Conservation (phyloP, 345 rosid genomes). For the Hirschfeldia incana region DNA sequence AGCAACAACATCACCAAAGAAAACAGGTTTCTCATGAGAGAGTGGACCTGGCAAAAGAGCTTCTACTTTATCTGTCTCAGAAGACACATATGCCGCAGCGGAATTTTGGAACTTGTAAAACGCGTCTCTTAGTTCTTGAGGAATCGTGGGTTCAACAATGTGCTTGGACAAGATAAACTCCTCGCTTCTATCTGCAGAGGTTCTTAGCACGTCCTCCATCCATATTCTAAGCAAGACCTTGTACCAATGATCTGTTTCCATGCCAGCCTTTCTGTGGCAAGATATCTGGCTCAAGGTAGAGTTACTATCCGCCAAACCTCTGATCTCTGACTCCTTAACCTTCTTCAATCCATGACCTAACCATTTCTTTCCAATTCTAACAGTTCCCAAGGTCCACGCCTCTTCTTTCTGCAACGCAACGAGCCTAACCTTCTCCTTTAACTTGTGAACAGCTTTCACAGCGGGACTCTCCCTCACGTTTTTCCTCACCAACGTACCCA, state of each 20-base stretch:
- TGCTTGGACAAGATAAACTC: constrained; percentile 67
- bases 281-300: constrained; percentile 74
- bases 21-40: constrained; percentile 38
- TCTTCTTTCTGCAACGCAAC: constrained; percentile 73
- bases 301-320: constrained; percentile 62
- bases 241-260: constrained; percentile 95
- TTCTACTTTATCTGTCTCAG: constrained; percentile 65
- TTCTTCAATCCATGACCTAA: constrained; percentile 83
- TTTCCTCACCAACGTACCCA: constrained; percentile 66
- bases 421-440: constrained; percentile 74
- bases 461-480: constrained; percentile 59
- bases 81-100: constrained; percentile 67
- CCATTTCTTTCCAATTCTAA: constrained; percentile 87
- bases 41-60: constrained; percentile 57
- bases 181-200: constrained; percentile 53
- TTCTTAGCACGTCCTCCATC: constrained; percentile 64
- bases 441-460: constrained; percentile 74
- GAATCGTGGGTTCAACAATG: constrained; percentile 72
- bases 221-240: constrained; percentile 67
- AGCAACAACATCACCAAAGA: constrained; percentile 56
- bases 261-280: constrained; percentile 71
- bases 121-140: constrained; percentile 74
- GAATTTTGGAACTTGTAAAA: constrained; percentile 62
- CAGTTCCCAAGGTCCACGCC: constrained; percentile 76
- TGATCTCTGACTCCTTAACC: constrained; percentile 94